Evolutionary conservation across 768 basidiomycete species (phyloP).

Genomic region (Mrakia frigida): DNA sequence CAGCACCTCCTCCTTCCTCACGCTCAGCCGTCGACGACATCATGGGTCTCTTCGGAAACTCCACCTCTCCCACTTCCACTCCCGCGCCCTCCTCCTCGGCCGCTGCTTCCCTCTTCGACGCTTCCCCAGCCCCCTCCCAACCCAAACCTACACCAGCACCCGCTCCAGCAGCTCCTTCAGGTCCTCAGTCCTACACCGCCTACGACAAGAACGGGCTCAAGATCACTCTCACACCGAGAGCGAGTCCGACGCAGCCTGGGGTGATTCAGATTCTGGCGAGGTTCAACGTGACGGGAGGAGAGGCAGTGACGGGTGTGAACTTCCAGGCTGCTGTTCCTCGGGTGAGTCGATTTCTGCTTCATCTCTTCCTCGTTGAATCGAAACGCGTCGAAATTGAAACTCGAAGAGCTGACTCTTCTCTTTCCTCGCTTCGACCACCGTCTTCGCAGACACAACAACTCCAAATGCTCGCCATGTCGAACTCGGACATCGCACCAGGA

Average conservation of each 20-base stretch:
- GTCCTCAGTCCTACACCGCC: slow-evolving; percentile 63
- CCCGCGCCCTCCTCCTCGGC: slow-evolving; percentile 40
- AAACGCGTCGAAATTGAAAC: background rate
- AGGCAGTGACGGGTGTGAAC: slow-evolving; percentile 58
- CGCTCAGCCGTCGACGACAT: slow-evolving; percentile 75
- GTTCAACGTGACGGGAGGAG: slow-evolving; percentile 65
- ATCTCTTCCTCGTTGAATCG: background rate
- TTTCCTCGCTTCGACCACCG: slow-evolving; percentile 1
- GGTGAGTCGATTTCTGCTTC: slow-evolving; percentile 48
- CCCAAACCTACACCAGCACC: slow-evolving; percentile 36
- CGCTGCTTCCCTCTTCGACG: slow-evolving; percentile 33
- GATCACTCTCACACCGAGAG: slow-evolving; percentile 84
- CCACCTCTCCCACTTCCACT: slow-evolving; percentile 43
- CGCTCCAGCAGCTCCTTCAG: slow-evolving; percentile 45
- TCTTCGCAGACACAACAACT: slow-evolving; percentile 79
- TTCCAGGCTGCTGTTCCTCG: slow-evolving; percentile 98
- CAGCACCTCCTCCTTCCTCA: slow-evolving; percentile 47
- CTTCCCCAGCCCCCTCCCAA: slow-evolving; percentile 14
- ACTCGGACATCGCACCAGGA: slow-evolving; percentile 68
- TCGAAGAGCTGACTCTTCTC: background rate
- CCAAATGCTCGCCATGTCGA: slow-evolving; percentile 97
- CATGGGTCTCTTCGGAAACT: slow-evolving; percentile 72
- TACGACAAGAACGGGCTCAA: slow-evolving; percentile 88
- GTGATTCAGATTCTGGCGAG: slow-evolving; percentile 83
- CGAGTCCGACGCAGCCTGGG: slow-evolving; percentile 72